Base-by-base conservation (phyloP, 495 filamentous ascomycete species). In the Neurospora discreta region DNA sequence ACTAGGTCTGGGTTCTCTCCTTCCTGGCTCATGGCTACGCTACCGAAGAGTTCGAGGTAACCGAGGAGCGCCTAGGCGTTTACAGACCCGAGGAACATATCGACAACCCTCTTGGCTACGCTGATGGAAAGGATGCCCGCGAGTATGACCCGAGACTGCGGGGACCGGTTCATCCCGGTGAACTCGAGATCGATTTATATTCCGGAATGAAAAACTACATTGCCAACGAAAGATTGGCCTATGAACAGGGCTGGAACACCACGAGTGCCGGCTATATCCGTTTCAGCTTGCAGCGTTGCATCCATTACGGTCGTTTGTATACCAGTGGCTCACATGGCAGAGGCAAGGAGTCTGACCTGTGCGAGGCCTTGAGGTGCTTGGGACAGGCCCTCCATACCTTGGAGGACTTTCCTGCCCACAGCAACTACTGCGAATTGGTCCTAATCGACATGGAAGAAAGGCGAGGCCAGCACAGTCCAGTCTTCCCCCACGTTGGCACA, bases 151-250 rank as follows among this genome's bases (percentile, higher is more conserved):
- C 85, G n/a, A 90, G 95, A 13, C 87, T 98, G 13, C 89, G 95
- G 42, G 88, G 87, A 2, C 94, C 92, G 0, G 88, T 98, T 18
- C 82, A 85, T 58, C 87, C 88, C 1, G 77, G 87, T 30, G 95
- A 99, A 76, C 89, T 97, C 26, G 90, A 93, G 39, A 87, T 98
- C 68, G 95, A 98, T 77, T 85, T 84, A 5, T 80, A 90, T 5
- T 97, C 94, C 5, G 94, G 93, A 15, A 97, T 99, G 95, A 99
- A 99, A 82, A 98, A 98, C 79, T 99, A 99, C 80, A 98, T 99
- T 73, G 91, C 94, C 46, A 98, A 98, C 75, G 95, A 98, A 79
- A 0, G 0, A 60, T 13, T 26, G 23, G 52, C 52, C 16, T 0
- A 0, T 0, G 23, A 8, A 0, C 79, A 77, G 9, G 93, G 84